Conservation (phyloP, 2,329 filamentous ascomycete genomes). For the Hypoxylon sp. region DNA sequence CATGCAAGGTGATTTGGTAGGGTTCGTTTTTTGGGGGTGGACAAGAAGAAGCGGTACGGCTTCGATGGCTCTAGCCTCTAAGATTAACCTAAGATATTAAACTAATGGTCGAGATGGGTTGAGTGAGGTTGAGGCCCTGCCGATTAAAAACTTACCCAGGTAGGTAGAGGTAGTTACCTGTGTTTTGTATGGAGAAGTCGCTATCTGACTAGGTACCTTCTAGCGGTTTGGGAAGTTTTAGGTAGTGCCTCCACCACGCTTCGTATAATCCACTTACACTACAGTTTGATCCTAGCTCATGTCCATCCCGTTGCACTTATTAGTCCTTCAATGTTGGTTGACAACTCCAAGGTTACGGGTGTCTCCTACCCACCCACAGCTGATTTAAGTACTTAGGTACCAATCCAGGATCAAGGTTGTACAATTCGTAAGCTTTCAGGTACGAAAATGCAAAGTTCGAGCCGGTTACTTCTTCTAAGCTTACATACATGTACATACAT, state of each 20-base stretch:
- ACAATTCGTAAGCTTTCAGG: constrained; percentile 16
- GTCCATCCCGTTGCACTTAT: constrained; percentile 15
- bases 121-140: constrained; percentile 14
- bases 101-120: constrained; percentile 10
- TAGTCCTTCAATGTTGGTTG: constrained; percentile 4
- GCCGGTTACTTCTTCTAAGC: constrained; percentile 17
- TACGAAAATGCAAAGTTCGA: constrained; percentile 33
- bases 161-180: constrained; percentile 21
- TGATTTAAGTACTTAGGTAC: constrained; percentile 20
- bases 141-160: constrained; percentile 24
- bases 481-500: background rate
- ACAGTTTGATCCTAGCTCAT: constrained; percentile 26
- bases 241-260: constrained; percentile 21
- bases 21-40: constrained; percentile 25
- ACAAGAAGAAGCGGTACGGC: constrained; percentile 34
- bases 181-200: constrained; percentile 29
- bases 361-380: constrained; percentile 10
- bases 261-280: constrained; percentile 25
- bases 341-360: constrained; percentile 9
- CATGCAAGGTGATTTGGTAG: constrained; percentile 48
- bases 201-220: constrained; percentile 40
- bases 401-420: constrained; percentile 34
- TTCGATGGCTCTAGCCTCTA: constrained; percentile 33
- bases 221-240: constrained; percentile 2
- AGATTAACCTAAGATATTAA: constrained; percentile 20